Evolutionary conservation across 352 stramenopile species (phyloP), one percentile per base, ranked within the genome.

Genomic region (Phytopythium ostracodes): DNA sequence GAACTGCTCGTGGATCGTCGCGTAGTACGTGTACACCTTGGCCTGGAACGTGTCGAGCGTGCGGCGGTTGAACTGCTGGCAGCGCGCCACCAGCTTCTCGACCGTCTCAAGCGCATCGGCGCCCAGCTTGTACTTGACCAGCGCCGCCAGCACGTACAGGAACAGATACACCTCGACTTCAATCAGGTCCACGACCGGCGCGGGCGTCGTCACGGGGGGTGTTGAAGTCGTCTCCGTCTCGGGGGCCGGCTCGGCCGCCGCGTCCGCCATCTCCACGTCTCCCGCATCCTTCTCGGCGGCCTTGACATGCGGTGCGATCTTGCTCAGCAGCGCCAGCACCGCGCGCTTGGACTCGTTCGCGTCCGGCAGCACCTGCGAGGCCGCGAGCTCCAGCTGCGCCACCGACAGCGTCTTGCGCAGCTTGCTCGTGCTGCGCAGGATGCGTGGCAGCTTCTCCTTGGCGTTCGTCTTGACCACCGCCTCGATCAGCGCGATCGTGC

Each of bases 81-180:
- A 89, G 56, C 84, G 84, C 52, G 64, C 65, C 14, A 91, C 73
- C 43, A 80, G 77, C 42, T 75, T 68, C 57, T 88, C 67, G 22
- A 79, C 75, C 20, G 76, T 75, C 18, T 80, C 69, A 20, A 91
- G 70, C 7, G 86, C 83, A 18, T 88, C 80, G 4, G 74, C 62
- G 17, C 65, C 65, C 22, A 92, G 63, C 47, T 88, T 79, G 63
- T 85, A 81, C 63, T 93, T 92, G 56, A 92, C 63, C 47, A 96
- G 62, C 24, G 77, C 79, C 22, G 82, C 79, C 11, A 95, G 66
- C 33, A 90, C 76, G 66, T 89, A 91, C 46, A 92, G 56, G 60
- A 84, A 91, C 24, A 97, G 66, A 59, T 94, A 96, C 14, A 95
- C 79, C 38, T 94, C 86, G 60, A 96, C 84, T 65, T 97, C 89